Base-by-base conservation (phyloP, 345 rosid species). In the Moricandia moricandioides region DNA sequence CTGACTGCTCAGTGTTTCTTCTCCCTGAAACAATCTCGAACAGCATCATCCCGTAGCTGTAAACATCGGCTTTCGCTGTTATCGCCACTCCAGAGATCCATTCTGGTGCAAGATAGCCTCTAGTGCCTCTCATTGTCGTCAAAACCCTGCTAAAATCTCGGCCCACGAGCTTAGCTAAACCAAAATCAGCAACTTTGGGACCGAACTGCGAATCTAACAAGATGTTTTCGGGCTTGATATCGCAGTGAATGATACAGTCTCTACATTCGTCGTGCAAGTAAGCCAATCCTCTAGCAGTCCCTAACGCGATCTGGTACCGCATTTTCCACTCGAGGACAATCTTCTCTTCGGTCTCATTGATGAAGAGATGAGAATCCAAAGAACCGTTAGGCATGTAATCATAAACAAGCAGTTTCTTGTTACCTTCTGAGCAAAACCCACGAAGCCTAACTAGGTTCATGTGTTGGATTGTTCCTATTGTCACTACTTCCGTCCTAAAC, bases 21-120 rank as follows among this genome's bases (percentile, higher is more conserved):
- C 85, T 87, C 62, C 97, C 98, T 0, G 93, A 91, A 16, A 89
- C 82, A 63, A 89, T 10, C 80, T 93, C 98, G 7, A 91, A 86
- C 16, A 93, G 81, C 96, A 91, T 88, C 97, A 93, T 91, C 6
- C 98, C 98, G 7, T 85, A 91, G 81, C 98, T 93, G 68, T 89
- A 93, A 30, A 91, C 97, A 71, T 93, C 97, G 0, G 93, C 97
- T 72, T 93, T 91, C 3, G 91, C 86, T 5, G 93, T 91, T 54
- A 89, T 82, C 21, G 95, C 88, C 16, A 88, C 89, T 35, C 96
- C 95, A 0, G 98, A 90, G 61, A 93, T 85, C 98, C 97, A 93
- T 74, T 93, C 97, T 0, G 96, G 97, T 3, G 96, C 98, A 4
- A 93, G 96, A 73, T 93, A 93, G 8, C 97, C 96, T 83, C 93